Conservation (phyloP, 2,329 filamentous ascomycete genomes). For the Alternaria conjuncta region DNA sequence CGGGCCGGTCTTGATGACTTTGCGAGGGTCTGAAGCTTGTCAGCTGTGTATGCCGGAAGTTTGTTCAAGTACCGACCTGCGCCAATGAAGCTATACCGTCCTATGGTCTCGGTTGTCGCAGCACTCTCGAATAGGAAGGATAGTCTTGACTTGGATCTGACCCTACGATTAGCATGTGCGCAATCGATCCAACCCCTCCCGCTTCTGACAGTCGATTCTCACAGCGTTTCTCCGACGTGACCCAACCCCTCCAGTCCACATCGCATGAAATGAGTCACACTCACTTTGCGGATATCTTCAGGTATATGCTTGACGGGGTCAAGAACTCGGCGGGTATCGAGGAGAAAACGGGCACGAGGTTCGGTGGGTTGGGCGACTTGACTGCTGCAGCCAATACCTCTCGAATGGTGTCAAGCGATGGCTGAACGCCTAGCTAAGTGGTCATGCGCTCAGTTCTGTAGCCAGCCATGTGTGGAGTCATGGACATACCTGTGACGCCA, state of each 20-base stretch:
- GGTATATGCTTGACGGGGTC: constrained; percentile 92
- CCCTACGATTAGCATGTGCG: constrained; percentile 14
- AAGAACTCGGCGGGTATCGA: constrained; percentile 91
- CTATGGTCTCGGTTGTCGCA: constrained; percentile 87
- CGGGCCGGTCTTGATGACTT: constrained; percentile 85
- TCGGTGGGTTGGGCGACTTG: constrained; percentile 66
- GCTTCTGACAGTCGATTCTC: not conserved
- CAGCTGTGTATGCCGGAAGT: not conserved
- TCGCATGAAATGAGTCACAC: constrained; percentile 46
- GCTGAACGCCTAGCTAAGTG: constrained; percentile 58
- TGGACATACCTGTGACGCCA: constrained; percentile 36
- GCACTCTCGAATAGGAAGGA: constrained; percentile 97
- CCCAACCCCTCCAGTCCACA: not conserved
- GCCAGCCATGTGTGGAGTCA: constrained; percentile 3
- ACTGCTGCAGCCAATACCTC: constrained; percentile 61
- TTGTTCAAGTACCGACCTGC: constrained; percentile 61
- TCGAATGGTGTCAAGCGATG: constrained; percentile 66
- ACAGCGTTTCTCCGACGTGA: not conserved
- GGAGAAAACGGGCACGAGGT: constrained; percentile 81
- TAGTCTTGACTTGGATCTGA: constrained; percentile 69
- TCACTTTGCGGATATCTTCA: constrained; percentile 82
- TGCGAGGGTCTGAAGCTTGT: constrained; percentile 62
- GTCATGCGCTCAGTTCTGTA: constrained; percentile 40
- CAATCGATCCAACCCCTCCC: not conserved
- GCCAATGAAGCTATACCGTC: constrained; percentile 94